Base-by-base conservation (phyloP, 2,329 filamentous ascomycete species). In the Aspergillus sp. region DNA sequence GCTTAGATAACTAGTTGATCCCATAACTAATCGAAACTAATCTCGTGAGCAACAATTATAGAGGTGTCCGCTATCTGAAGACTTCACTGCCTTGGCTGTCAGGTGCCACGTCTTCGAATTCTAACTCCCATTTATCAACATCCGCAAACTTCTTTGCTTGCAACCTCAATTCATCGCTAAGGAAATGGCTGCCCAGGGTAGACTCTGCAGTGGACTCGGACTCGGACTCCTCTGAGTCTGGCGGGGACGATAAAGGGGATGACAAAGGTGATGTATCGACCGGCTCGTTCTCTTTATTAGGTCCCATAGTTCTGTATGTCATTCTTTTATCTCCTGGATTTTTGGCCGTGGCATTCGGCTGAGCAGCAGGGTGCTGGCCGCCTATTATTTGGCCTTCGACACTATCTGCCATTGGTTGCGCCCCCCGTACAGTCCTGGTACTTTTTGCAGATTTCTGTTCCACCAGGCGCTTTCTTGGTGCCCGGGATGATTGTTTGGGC, bases 101-200 rank as follows among this genome's bases (percentile, higher is more conserved):
- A 19, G 67, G 65, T 15, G 57, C 66, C 3, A 79, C 73, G 56
- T 79, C 77, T 61, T 79, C 77, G 69, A 78, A 79, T 28, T 79
- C 77, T 72, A 79, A 77, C 59, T 76, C 52, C 77, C 77, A 79
- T 61, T 72, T 64, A 62, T 79, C 77, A 47, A 79, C 68, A 61
- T 79, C 77, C 0, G 73, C 74, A 66, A 79, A 79, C 45, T 78
- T 79, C 61, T 67, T 67, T 28, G 72, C 71, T 53, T 75, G 74
- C 15, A 65, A 59, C 21, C 69, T 68, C 36, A 79, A 65, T 53
- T 79, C 77, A 41, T 74, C 72, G 59, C 76, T 79, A 47, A 70
- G 60, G 54, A 67, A 70, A 38, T 66, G 65, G 6, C 57, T 61
- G 36, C 61, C 53, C 2, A 60, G 57, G 7, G 36, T 32, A 21